Base-by-base conservation (phyloP, 768 basidiomycete species). In the Mycena pura region DNA sequence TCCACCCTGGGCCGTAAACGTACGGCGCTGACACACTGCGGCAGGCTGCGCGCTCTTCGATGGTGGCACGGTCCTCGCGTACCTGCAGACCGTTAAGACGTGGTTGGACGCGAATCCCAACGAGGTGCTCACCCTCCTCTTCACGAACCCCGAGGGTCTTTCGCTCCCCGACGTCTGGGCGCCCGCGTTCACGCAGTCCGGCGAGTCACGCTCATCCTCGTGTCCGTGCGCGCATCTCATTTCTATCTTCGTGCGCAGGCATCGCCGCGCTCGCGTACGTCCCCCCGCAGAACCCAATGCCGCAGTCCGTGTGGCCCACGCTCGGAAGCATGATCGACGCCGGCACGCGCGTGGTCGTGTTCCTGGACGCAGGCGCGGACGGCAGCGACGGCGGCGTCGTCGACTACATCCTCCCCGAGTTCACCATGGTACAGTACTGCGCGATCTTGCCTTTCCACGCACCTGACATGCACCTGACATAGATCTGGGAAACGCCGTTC, bases 111-210 rank as follows among this genome's bases (percentile, higher is more conserved):
- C 80, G 10, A 87, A 90, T 66, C 87, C 88, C 0, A 86, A 83
- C 63, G 88, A 90, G 61, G 86, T 89, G 39, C 57, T 90, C 47
- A 87, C 88, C 0, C 73, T 90, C 49, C 73, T 90, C 34, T 87
- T 90, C 67, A 88, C 88, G 36, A 90, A 90, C 69, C 85, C 84
- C 5, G 88, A 89, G 56, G 78, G 80, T 9, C 72, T 81, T 15
- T 81, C 83, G 1, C 74, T 86, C 11, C 67, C 75, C 5, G 74
- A 74, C 5, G 70, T 81, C 6, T 88, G 85, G 82, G 80, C 80
- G 31, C 82, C 84, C 2, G 74, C 79, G 0, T 89, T 89, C 70
- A 82, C 38, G 41, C 72, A 1, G 75, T n/a, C n/a, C n/a, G n/a
- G n/a, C n/a, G n/a, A n/a, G n/a, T n/a, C n/a, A n/a, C n/a, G n/a